A percentile compares a stretch with the other conserved stretches of the same genome.
Conservation (phyloP, 2,329 filamentous ascomycete genomes). For the Clonostachys rosea region DNA sequence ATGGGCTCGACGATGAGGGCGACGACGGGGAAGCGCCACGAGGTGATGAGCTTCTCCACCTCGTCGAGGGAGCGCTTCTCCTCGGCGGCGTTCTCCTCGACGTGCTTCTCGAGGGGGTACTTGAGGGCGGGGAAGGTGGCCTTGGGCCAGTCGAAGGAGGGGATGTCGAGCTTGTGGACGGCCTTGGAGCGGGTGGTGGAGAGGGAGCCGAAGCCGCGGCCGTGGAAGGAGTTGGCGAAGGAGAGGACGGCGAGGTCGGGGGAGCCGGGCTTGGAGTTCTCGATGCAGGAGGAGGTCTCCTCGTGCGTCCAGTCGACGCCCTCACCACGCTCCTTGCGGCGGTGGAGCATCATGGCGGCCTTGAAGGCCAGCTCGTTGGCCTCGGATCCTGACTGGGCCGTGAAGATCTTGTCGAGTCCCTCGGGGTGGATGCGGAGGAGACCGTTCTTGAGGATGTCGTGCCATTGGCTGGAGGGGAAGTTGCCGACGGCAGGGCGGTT, state of each 20-base stretch:
- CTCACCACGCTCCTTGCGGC: slow-evolving; percentile 65
- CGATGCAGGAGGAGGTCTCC: slow-evolving; percentile 64
- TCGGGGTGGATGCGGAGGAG: slow-evolving; percentile 68
- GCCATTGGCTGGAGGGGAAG: slow-evolving; percentile 75
- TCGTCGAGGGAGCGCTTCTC: slow-evolving; percentile 70
- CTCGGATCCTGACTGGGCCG: slow-evolving; percentile 73
- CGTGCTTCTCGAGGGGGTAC: slow-evolving; percentile 70
- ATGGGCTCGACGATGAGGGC: slow-evolving; percentile 76
- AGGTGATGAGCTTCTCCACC: slow-evolving; percentile 66
- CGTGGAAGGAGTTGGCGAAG: slow-evolving; percentile 76
- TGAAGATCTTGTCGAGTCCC: slow-evolving; percentile 76
- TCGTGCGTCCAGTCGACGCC: slow-evolving; percentile 66
- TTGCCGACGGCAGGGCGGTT: slow-evolving; percentile 78
- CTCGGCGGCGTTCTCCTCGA: slow-evolving; percentile 65
- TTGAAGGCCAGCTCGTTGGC: slow-evolving; percentile 86
- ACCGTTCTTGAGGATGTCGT: slow-evolving; percentile 64
- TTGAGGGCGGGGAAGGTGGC: slow-evolving; percentile 72
- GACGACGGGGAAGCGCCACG: slow-evolving; percentile 63
- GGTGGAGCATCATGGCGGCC: slow-evolving; percentile 79
- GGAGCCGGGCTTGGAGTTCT: slow-evolving; percentile 68
- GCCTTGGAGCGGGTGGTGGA: slow-evolving; percentile 78
- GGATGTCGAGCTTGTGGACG: slow-evolving; percentile 83
- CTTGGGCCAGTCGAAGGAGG: slow-evolving; percentile 84
- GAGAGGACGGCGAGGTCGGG: slow-evolving; percentile 74
- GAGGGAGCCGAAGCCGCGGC: slow-evolving; percentile 72